Percentiles rank a stretch among this genome's conserved stretches.
Evolutionary conservation across 768 basidiomycete genomes (phyloP).

Genomic region (Termitomyces heimii): DNA sequence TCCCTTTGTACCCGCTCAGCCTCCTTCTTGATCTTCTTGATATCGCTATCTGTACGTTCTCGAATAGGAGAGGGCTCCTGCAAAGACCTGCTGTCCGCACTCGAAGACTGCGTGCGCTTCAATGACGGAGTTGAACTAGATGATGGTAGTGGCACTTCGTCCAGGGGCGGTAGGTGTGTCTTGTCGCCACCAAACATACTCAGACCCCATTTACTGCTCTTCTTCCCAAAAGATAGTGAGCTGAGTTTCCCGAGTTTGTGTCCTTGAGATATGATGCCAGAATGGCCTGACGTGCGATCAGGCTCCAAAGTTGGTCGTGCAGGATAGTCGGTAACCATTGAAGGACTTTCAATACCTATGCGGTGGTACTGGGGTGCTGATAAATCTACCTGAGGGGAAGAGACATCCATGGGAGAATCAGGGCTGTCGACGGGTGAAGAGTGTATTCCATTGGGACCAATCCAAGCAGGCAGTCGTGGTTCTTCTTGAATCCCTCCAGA

Average conservation of each 20-base stretch:
- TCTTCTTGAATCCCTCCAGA: conserved; percentile 20
- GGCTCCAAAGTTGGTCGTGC: conserved; percentile 33
- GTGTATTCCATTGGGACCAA: conserved; percentile 9
- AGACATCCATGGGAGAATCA: conserved; percentile 60
- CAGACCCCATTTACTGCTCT: conserved; percentile 61
- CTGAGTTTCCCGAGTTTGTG: conserved; percentile 55
- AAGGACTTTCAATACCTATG: conserved; percentile 47
- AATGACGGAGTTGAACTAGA: conserved; percentile 56
- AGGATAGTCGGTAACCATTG: conserved; percentile 48
- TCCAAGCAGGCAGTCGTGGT: conserved; percentile 18
- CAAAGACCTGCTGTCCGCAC: conserved; percentile 65
- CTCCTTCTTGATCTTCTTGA: conserved; percentile 79
- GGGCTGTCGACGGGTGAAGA: conserved; percentile 24
- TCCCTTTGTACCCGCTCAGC: conserved; percentile 72
- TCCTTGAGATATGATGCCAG: conserved; percentile 34
- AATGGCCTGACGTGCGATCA: conserved; percentile 32
- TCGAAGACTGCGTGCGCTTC: conserved; percentile 75
- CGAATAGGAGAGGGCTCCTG: conserved; percentile 47
- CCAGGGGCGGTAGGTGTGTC: conserved; percentile 63
- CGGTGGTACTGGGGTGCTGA: conserved; percentile 38
- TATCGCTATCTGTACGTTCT: conserved; percentile 41
- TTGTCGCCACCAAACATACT: conserved; percentile 75
- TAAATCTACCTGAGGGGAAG: conserved; percentile 44
- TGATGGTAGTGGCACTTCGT: conserved; percentile 56
- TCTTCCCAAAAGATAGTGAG: conserved; percentile 62